Conservation (phyloP, 805 yeast genomes). For the Wickerhamiella sergipiensis region DNA sequence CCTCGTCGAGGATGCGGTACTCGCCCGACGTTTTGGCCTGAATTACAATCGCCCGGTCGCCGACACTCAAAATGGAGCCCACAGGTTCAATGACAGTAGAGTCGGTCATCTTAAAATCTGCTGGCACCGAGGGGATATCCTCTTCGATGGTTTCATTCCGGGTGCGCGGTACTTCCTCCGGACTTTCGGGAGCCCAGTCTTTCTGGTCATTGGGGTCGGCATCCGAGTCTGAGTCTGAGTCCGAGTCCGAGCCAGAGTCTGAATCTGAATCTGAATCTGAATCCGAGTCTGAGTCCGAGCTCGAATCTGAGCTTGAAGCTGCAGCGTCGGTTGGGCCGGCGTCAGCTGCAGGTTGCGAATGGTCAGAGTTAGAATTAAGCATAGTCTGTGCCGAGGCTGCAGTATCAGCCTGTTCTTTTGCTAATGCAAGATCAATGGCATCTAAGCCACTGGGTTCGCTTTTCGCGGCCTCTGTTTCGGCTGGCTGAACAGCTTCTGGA, state of each 20-base stretch:
- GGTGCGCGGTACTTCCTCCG: constrained; percentile 48
- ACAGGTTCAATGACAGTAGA: constrained; percentile 54
- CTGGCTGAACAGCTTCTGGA: not conserved
- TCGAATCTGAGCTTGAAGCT: not conserved
- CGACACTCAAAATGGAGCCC: constrained; percentile 56
- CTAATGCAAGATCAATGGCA: constrained; percentile 1
- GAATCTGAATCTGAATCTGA: not conserved
- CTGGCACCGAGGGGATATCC: constrained; percentile 52
- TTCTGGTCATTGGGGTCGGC: not conserved
- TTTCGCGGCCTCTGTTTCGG: not conserved
- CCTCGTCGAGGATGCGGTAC: constrained; percentile 66
- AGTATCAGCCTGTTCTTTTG: not conserved
- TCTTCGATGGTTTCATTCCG: constrained; percentile 66
- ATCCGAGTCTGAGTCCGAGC: not conserved
- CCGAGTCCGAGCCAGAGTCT: not conserved
- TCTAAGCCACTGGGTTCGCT: not conserved
- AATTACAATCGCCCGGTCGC: constrained; percentile 59
- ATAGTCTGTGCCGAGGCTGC: not conserved
- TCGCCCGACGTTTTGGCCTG: constrained; percentile 72
- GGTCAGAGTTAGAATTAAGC: not conserved
- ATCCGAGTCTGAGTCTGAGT: not conserved
- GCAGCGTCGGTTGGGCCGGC: not conserved
- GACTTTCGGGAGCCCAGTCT: not conserved
- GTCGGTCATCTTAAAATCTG: constrained; percentile 44
- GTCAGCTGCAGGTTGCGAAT: not conserved